These are phyloP conservation scores for Fusarium tuaranense DNA, from an alignment of 2,329 filamentous ascomycete genomes.

Conservation along the genomic window DNA sequence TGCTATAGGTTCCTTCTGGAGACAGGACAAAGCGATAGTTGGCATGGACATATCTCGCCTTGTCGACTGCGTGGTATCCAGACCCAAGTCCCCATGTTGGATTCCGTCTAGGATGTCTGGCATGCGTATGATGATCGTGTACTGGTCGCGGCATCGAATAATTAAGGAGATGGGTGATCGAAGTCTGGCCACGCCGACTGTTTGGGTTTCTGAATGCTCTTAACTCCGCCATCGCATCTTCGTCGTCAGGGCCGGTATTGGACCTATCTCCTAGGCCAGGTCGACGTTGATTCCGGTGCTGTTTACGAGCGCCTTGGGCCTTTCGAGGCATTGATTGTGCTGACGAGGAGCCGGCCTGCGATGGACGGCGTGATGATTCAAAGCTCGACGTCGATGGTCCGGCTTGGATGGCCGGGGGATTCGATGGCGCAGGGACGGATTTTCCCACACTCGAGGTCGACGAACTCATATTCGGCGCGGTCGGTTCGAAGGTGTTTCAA, in stretches of 20 bases:
- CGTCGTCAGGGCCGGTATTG: conserved; percentile 68
- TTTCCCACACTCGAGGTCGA: conserved; percentile 58
- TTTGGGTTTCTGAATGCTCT: conserved; percentile 67
- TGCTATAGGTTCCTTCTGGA: conserved; percentile 81
- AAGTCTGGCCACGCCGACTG: conserved; percentile 91
- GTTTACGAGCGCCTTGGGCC: conserved; percentile 80
- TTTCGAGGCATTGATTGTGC: conserved; percentile 71
- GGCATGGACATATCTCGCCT: conserved; percentile 90
- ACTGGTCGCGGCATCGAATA: conserved; percentile 84
- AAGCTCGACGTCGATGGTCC: conserved; percentile 59
- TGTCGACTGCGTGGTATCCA: conserved; percentile 90
- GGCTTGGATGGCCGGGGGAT: conserved; percentile 54
- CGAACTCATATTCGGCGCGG: conserved; percentile 49
- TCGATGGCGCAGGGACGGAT: conserved; percentile 60
- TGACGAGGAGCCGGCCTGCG: conserved; percentile 49
- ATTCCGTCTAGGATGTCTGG: conserved; percentile 74
- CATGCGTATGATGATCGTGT: conserved; percentile 64
- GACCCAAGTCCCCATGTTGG: conserved; percentile 88
- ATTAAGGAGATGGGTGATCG: conserved; percentile 96
- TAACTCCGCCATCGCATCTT: conserved; percentile 89
- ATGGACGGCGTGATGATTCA: conserved; percentile 63
- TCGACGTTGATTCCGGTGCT: conserved; percentile 85
- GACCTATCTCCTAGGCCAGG: conserved; percentile 62
- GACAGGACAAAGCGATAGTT: conserved; percentile 98
- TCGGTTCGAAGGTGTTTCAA: neutral